Conservation (phyloP, 75 land plant species). For the Selaginella tamariscina region DNA sequence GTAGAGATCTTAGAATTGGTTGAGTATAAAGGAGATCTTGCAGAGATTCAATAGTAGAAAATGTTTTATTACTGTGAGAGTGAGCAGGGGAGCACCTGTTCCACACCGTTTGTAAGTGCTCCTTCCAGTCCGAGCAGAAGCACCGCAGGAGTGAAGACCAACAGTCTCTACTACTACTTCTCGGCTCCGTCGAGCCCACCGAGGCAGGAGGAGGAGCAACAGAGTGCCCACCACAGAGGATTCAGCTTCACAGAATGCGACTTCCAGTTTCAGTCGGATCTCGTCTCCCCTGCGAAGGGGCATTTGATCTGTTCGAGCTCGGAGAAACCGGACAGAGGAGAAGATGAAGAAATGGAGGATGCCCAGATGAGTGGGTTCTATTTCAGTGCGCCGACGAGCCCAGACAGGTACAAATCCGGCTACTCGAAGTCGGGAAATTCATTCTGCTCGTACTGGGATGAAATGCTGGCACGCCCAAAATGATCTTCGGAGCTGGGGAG, state of each 20-base stretch:
- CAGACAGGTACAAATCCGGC: conserved; percentile 10
- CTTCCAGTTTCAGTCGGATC: not conserved
- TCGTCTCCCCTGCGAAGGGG: not conserved
- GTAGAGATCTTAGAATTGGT: too few relatives aligned
- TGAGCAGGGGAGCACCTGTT: conserved; percentile 32
- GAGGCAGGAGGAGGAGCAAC: not conserved
- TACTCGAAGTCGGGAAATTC: conserved; percentile 17
- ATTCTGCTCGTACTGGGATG: conserved; percentile 63
- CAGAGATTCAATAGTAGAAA: too few relatives aligned
- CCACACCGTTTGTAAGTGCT: conserved; percentile 67
- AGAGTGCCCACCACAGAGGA: not conserved
- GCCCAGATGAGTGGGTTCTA: conserved; percentile 23
- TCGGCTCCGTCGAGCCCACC: not conserved
- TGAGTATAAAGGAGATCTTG: too few relatives aligned
- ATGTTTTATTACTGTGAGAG: not conserved
- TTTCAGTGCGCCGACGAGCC: conserved; percentile 58
- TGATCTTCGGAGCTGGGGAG: not conserved
- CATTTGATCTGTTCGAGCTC: not conserved
- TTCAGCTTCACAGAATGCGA: not conserved
- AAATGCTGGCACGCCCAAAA: conserved; percentile 47
- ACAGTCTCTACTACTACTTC: conserved; percentile 1
- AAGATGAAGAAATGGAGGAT: not conserved
- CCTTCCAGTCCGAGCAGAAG: conserved; percentile 67
- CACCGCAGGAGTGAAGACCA: not conserved
- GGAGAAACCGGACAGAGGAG: not conserved